Percentiles rank a stretch among this genome's conserved stretches.
These are phyloP conservation scores for Lepidopterella palustris DNA, from an alignment of 495 filamentous ascomycete genomes.

Conservation along the genomic window DNA sequence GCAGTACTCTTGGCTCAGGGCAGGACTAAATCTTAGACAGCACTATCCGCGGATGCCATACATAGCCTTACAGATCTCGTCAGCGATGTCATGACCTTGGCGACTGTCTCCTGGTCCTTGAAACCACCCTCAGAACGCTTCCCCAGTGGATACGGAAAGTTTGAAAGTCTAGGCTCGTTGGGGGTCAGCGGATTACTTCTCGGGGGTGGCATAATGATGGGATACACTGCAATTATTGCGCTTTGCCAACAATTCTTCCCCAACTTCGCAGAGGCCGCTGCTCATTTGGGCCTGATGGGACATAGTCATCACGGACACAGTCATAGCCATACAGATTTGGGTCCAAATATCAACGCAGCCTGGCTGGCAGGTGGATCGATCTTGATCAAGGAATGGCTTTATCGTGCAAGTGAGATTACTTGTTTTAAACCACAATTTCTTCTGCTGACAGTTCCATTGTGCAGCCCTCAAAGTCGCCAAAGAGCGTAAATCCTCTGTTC, in stretches of 20 bases:
- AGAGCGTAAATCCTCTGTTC: constrained; percentile 87
- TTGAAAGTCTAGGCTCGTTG: constrained; percentile 90
- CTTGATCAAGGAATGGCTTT: constrained; percentile 90
- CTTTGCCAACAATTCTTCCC: constrained; percentile 77
- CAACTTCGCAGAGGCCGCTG: constrained; percentile 55
- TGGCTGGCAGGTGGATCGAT: constrained; percentile 95
- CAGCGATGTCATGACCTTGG: constrained; percentile 86
- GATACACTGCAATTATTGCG: constrained; percentile 64
- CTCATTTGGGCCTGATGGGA: constrained; percentile 54
- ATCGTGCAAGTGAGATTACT: constrained; percentile 75
- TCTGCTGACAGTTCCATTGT: constrained; percentile 20
- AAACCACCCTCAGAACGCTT: constrained; percentile 74
- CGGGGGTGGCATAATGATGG: constrained; percentile 84
- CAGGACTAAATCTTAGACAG: constrained; percentile 28
- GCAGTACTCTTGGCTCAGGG: not conserved
- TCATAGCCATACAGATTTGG: constrained; percentile 47
- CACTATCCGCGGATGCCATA: constrained; percentile 89
- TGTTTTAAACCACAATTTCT: not conserved
- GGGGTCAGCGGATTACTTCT: constrained; percentile 88
- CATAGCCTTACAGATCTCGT: constrained; percentile 92
- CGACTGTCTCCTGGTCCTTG: constrained; percentile 86
- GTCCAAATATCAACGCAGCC: constrained; percentile 82
- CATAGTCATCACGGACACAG: constrained; percentile 59
- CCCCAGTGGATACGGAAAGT: constrained; percentile 87
- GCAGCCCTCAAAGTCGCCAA: constrained; percentile 93